Base-by-base conservation (phyloP, 1,284 basidiomycete genomes). In the Moesziomyces sp. region DNA sequence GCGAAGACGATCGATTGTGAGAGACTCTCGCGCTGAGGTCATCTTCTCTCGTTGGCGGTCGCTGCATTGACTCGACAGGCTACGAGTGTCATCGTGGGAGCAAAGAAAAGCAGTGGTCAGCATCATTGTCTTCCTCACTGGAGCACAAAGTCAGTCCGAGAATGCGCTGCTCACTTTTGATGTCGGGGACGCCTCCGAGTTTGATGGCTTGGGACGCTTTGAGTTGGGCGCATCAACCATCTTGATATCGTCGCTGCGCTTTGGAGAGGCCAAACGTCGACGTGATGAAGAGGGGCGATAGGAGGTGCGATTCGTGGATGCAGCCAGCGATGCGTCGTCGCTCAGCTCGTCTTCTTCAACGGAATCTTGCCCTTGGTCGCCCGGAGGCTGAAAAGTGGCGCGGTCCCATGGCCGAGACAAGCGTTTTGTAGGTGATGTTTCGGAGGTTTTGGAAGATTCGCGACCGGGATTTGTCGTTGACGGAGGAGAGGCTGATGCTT, bases 321-420 rank as follows among this genome's bases (percentile, higher is more conserved):
- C 30, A 13, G 35, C 13, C 19, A 28, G 40, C n/a, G 59, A 47
- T 13, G n/a, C 1, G 13, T 62, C 62, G 24, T 73, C 70, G 46
- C 56, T 57, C 30, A 67, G 57, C 46, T 73, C 63, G 28, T 73
- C 64, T 21, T 73, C 70, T 24, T 73, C 70, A 3, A 52, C 59
- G 1, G 63, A 63, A 3, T 55, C 61, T 0, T 55, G 47, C 21
- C 33, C 46, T 28, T 30, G 8, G 13, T 28, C 30, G 6, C 35
- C 14, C n/a, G 14, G 7, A 33, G 47, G 21, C 4, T 42, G 47
- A 23, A 18, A 23, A 8, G 33, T 19, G 4, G 60, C 47, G 21
- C 56, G 54, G 28, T 56, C 40, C 56, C 66, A 52, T 33, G 59
- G 53, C 45, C 53, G 51, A 48, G 51, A 8, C 40, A 51, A 28